Percentiles rank a stretch among this genome's conserved stretches.
phyloP scores from a whole-genome alignment of 2,329 filamentous ascomycete genomes.

The Penicillium hordei region DNA sequence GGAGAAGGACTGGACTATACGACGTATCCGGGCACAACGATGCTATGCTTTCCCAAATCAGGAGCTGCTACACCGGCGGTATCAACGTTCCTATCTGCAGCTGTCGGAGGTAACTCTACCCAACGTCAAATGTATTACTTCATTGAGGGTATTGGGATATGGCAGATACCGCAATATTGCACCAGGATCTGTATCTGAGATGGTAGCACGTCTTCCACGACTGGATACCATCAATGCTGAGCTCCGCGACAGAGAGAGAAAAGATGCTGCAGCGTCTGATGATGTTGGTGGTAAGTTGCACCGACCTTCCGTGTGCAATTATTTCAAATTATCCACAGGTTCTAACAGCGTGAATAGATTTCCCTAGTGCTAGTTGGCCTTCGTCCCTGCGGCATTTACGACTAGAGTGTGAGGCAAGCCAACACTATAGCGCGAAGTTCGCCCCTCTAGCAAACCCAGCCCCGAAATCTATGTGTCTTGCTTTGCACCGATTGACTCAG shows the following conservation, averaged over 20 bases:
- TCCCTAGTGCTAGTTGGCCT: not conserved
- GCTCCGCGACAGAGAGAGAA: not conserved
- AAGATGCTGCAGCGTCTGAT: not conserved
- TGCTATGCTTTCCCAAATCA: not conserved
- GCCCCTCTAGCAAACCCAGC: not conserved
- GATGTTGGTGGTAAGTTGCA: not conserved
- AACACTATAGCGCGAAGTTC: no score
- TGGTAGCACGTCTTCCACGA: not conserved
- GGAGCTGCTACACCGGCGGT: not conserved
- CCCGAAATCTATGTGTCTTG: not conserved
- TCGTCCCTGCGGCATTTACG: not conserved
- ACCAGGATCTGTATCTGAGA: not conserved
- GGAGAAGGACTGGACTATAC: not conserved
- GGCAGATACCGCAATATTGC: not conserved
- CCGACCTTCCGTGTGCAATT: accelerated
- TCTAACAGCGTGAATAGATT: not conserved
- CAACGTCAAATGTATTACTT: not conserved
- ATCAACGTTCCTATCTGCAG: not conserved
- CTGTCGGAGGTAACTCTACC: not conserved
- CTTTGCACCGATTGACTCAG: not conserved
- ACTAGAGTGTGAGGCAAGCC: not conserved
- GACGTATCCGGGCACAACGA: not conserved
- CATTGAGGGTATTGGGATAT: not conserved
- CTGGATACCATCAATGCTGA: not conserved
- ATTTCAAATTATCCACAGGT: not conserved